Evolutionary conservation across 163 green algal species (phyloP).

Genomic region (Scenedesmus sp.): DNA sequence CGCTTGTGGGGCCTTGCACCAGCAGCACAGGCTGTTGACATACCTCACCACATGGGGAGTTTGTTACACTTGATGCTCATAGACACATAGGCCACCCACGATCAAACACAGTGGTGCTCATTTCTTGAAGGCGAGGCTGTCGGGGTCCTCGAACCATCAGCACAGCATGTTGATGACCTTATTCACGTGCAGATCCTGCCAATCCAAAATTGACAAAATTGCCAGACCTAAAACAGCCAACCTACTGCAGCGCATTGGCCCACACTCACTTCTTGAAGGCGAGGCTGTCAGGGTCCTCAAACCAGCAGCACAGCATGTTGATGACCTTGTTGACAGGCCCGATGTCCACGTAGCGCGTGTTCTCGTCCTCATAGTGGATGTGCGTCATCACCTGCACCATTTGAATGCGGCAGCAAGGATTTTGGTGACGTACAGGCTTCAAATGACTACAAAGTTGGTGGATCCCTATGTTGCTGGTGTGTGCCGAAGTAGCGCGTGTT

Average conservation of each 20-base stretch:
- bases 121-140: constrained; percentile 85
- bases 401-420: no score
- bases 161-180: constrained; percentile 99
- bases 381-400: constrained; percentile 82
- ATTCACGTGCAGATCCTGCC: constrained; percentile 81
- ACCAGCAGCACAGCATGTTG: constrained; percentile 98
- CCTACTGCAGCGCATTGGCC: not conserved
- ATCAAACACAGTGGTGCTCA: constrained; percentile 38
- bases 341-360: constrained; percentile 98
- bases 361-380: constrained; percentile 99
- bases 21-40: no score
- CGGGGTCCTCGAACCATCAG: constrained; percentile 94
- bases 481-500: no score
- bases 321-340: constrained; percentile 99
- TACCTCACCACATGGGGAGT: no score
- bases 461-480: no score
- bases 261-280: constrained; percentile 85
- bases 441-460: no score
- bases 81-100: not conserved
- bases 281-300: constrained; percentile 87
- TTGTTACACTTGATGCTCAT: no score
- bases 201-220: not conserved
- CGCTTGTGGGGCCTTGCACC: no score
- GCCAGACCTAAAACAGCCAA: not conserved
- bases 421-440: no score